These are phyloP conservation scores for Yarrowia sp. DNA, from an alignment of 805 yeast genomes.

Conservation along the genomic window DNA sequence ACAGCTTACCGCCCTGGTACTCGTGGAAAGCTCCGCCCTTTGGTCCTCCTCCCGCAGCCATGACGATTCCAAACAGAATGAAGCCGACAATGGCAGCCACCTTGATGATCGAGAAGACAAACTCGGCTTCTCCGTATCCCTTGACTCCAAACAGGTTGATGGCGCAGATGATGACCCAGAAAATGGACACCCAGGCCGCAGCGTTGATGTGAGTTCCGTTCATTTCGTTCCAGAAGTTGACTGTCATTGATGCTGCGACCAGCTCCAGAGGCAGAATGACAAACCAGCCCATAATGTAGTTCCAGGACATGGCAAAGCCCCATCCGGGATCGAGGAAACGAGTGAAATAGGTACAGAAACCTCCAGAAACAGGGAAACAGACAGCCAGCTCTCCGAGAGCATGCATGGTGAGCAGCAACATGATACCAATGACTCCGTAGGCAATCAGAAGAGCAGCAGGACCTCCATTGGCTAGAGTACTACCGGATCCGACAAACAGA, in stretches of 20 bases:
- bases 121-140: constrained; percentile 70
- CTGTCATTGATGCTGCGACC: constrained; percentile 63
- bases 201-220: constrained; percentile 51
- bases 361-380: constrained; percentile 66
- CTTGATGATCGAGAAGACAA: constrained; percentile 61
- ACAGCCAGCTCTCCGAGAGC: constrained; percentile 73
- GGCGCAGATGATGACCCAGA: constrained; percentile 56
- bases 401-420: constrained; percentile 65
- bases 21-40: constrained; percentile 50
- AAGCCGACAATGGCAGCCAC: constrained; percentile 63
- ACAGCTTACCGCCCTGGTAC: constrained; percentile 48
- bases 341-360: constrained; percentile 62
- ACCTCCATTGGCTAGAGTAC: constrained; percentile 56
- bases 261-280: constrained; percentile 69
- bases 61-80: constrained; percentile 61
- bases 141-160: constrained; percentile 61
- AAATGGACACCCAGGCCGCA: constrained; percentile 61
- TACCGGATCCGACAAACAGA: constrained; percentile 59
- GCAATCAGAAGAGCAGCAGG: constrained; percentile 60
- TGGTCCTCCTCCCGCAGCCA: constrained; percentile 62
- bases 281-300: constrained; percentile 66
- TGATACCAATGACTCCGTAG: constrained; percentile 58
- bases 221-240: constrained; percentile 57
- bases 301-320: constrained; percentile 74
- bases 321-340: constrained; percentile 67